Base-by-base conservation (phyloP, 371 early-diverging fungal genomes). In the Apophysomyces elegans region DNA sequence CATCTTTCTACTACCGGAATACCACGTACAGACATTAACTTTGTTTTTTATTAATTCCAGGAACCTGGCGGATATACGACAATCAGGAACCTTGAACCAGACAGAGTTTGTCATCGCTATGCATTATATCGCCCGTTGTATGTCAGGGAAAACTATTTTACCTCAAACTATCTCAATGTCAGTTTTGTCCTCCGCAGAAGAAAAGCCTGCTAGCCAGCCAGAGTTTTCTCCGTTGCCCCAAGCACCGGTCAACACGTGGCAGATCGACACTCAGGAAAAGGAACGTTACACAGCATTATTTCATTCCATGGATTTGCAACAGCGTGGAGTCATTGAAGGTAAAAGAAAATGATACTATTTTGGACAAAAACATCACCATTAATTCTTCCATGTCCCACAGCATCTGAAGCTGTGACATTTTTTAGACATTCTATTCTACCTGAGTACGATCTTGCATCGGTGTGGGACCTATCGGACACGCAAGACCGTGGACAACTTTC, bases 381-480 rank as follows among this genome's bases (percentile, higher is more conserved):
- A 6, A 37, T n/a, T 26, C 5, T 16, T 50, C 9, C n/a, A 18
- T 58, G 7, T 7, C 36, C 7, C 26, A n/a, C 37, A 66, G 71
- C 67, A 6, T 86, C 84, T 13, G 84, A 89, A 43, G 93, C 91
- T 7, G 79, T 83, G 21, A 82, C 88, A 56, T 85, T 93, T 58
- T 93, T 95, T 71, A 76, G 79, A 6, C 86, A 91, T 57, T 88
- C 91, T 6, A 90, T 90, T 0, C 73, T 95, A 41, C 73, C 85
- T 8, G 81, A 81, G 57, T 65, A 71, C 5, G 89, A 91, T 68
- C 82, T 95, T 38, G 89, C 85, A 6, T 83, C 86, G 44, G 86
- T 95, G 45, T 95, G 95, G 64, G 85, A 78, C 56, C 84, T 95
- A 43, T 83, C 91, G 8, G 94, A 93, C 67, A 87, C 85, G 37